A percentile compares a stretch with the other conserved stretches of the same genome.
phyloP scores from a whole-genome alignment of 2,329 filamentous ascomycete genomes.

The Zasmidium angulare region DNA sequence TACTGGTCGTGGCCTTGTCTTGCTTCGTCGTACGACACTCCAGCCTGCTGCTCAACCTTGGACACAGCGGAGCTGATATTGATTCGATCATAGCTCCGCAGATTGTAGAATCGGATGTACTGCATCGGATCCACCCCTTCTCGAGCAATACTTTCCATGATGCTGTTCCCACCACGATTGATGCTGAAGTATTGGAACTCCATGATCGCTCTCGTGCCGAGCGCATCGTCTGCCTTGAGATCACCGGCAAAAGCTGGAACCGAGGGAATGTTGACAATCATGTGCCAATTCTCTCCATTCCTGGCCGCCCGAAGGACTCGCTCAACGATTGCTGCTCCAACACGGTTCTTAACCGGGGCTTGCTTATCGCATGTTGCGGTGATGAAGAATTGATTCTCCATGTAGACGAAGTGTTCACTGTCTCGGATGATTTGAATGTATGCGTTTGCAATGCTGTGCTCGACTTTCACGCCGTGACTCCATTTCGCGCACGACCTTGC shows the following conservation, averaged over 20 bases:
- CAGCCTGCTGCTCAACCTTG: constrained; percentile 60
- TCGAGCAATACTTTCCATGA: constrained; percentile 68
- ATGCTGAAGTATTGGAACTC: constrained; percentile 83
- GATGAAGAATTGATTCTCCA: constrained; percentile 92
- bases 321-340: constrained; percentile 76
- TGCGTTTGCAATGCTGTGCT: constrained; percentile 89
- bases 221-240: constrained; percentile 67
- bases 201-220: constrained; percentile 83
- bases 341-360: constrained; percentile 71
- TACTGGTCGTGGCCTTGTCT: constrained; percentile 55
- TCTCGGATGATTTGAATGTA: constrained; percentile 94
- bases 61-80: constrained; percentile 66
- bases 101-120: constrained; percentile 83
- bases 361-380: constrained; percentile 72
- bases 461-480: constrained; percentile 59
- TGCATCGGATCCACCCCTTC: constrained; percentile 68
- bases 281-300: constrained; percentile 66
- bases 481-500: constrained; percentile 60
- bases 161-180: constrained; percentile 72
- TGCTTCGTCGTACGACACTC: constrained; percentile 67
- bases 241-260: constrained; percentile 83
- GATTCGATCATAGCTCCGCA: constrained; percentile 81
- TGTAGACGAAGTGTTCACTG: constrained; percentile 93
- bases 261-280: constrained; percentile 75
- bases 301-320: constrained; percentile 70